phyloP scores from a whole-genome alignment of 2,329 filamentous ascomycete genomes.

The Verticillium longisporum region DNA sequence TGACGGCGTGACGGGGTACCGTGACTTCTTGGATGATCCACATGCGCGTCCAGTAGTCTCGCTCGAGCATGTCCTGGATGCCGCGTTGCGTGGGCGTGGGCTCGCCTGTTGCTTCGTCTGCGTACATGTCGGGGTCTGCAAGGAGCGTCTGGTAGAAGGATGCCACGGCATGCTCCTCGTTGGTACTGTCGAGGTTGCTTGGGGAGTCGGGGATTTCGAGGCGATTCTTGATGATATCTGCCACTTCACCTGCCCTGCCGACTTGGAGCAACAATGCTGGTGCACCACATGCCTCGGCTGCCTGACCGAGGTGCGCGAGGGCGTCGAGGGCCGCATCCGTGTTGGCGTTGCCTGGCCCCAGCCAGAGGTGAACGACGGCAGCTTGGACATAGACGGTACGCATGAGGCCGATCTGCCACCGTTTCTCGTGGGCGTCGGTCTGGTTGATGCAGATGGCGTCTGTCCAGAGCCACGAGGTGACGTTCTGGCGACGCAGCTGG shows the following conservation, averaged over 20 bases:
- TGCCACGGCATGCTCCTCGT: background rate
- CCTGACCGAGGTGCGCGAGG: background rate
- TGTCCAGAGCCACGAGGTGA: conserved; percentile 10
- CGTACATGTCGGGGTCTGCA: background rate
- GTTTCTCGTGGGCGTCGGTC: conserved; percentile 11
- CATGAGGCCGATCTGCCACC: conserved; percentile 12
- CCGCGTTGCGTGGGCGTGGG: background rate
- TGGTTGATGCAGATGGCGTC: conserved; percentile 17
- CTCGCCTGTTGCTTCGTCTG: background rate
- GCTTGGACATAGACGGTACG: conserved; percentile 10
- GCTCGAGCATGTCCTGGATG: conserved; percentile 18
- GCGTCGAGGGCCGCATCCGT: background rate
- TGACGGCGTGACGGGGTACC: conserved; percentile 14
- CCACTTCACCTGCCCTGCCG: background rate
- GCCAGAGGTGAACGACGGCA: conserved; percentile 12
- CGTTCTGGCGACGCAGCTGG: conserved; percentile 3
- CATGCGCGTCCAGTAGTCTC: conserved; percentile 26
- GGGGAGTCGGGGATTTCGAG: background rate
- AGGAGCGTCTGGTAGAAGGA: background rate
- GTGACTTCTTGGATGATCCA: conserved; percentile 24
- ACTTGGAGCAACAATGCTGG: background rate
- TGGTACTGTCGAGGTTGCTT: background rate
- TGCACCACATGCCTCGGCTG: background rate
- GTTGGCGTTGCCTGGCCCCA: conserved; percentile 5
- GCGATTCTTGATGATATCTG: background rate